These are phyloP conservation scores for Hypoxylon sp. DNA, from an alignment of 2,329 filamentous ascomycete species.

Conservation along the genomic window DNA sequence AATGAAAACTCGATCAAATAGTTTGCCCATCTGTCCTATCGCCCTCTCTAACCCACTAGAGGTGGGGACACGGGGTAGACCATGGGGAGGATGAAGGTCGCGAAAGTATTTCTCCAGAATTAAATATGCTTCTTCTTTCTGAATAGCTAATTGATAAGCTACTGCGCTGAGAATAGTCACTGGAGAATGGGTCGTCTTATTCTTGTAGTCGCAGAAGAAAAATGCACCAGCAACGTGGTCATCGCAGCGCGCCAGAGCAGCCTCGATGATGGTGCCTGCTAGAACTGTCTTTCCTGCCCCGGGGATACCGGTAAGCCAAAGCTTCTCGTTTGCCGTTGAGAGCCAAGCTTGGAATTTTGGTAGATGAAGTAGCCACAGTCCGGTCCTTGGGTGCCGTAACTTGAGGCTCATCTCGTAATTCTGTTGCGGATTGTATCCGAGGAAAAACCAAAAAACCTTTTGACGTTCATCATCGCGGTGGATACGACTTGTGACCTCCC, in stretches of 20 bases:
- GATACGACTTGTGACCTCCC: conserved; percentile 43
- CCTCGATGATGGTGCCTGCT: conserved; percentile 46
- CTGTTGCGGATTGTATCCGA: conserved; percentile 47
- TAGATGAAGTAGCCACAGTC: conserved; percentile 43
- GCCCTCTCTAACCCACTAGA: conserved; percentile 13
- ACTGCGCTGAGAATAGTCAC: conserved; percentile 50
- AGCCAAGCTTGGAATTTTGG: conserved; percentile 46
- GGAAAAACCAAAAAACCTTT: conserved; percentile 43
- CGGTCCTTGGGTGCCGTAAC: conserved; percentile 47
- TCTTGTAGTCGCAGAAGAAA: conserved; percentile 56
- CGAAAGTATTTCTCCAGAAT: conserved; percentile 42
- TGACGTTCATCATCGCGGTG: conserved; percentile 31
- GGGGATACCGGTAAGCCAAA: conserved; percentile 52
- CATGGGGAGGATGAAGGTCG: conserved; percentile 29
- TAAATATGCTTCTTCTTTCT: conserved; percentile 48
- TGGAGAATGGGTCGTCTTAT: conserved; percentile 37
- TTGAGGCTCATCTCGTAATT: conserved; percentile 44
- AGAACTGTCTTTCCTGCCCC: conserved; percentile 52
- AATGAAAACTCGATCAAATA: conserved; percentile 35
- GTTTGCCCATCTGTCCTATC: conserved; percentile 21
- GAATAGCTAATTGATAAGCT: conserved; percentile 51
- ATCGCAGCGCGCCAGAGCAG: conserved; percentile 31
- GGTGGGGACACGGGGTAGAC: conserved; percentile 18
- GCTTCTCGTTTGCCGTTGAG: conserved; percentile 26
- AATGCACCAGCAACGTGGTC: conserved; percentile 41